Percentiles rank a stretch among this genome's conserved stretches.
phyloP scores from a whole-genome alignment of 78 protist species.

The Dictyostelium capitatum region DNA sequence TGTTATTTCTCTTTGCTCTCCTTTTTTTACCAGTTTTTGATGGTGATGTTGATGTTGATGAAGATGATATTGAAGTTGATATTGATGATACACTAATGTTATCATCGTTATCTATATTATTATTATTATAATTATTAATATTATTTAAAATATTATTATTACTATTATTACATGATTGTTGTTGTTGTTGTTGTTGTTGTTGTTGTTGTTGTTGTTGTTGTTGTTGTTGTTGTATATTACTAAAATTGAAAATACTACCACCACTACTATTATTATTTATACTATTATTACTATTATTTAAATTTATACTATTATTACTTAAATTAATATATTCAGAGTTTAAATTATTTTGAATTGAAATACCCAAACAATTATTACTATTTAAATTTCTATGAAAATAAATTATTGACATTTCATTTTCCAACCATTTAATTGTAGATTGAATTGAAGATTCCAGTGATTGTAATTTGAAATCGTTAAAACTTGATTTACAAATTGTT shows the following conservation, averaged over 20 bases:
- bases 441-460: not conserved
- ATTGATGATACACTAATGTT: not conserved
- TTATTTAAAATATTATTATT: not conserved
- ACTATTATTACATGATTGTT: not conserved
- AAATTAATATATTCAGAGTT: not conserved
- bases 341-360: constrained; percentile 3
- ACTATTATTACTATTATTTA: not conserved
- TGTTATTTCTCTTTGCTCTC: not conserved
- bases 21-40: not conserved
- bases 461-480: not conserved
- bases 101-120: not conserved
- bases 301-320: not conserved
- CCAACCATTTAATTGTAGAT: not conserved
- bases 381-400: not conserved
- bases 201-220: not conserved
- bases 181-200: not conserved
- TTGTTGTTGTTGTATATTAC: not conserved
- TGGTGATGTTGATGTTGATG: not conserved
- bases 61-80: not conserved
- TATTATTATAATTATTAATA: not conserved
- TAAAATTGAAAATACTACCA: not conserved
- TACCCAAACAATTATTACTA: not conserved
- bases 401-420: not conserved
- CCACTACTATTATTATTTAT: not conserved
- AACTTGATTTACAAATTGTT: not conserved